Conservation (phyloP, 805 yeast species). For the Maudiozyma bulderi region DNA sequence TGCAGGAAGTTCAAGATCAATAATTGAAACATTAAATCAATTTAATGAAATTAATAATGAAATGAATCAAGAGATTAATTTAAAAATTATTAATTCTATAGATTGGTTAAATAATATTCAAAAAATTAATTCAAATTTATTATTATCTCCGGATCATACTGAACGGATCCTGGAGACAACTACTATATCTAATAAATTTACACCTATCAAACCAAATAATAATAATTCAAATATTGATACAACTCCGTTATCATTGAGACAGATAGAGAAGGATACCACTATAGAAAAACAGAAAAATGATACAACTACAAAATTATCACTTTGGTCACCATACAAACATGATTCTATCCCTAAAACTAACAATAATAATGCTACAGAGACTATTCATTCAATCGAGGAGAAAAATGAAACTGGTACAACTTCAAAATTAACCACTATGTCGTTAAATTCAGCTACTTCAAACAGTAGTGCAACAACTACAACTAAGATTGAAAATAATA, state of each 20-base stretch:
- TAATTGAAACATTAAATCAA: slow-evolving; percentile 23
- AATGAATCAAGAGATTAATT: slow-evolving; percentile 15
- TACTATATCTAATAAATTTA: background rate
- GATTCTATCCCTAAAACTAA: slow-evolving; percentile 10
- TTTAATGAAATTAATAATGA: slow-evolving; percentile 18
- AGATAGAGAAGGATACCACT: background rate
- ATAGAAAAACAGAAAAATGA: background rate
- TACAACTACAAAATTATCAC: slow-evolving; percentile 6
- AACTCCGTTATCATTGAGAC: slow-evolving; percentile 12
- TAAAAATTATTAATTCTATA: slow-evolving; percentile 10
- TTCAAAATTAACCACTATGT: background rate
- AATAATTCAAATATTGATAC: slow-evolving; percentile 6
- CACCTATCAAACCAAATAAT: slow-evolving; percentile 1
- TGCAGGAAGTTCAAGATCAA: slow-evolving; percentile 26
- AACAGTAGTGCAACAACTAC: background rate
- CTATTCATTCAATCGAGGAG: background rate
- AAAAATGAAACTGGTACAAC: background rate
- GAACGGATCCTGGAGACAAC: background rate
- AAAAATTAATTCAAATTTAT: background rate
- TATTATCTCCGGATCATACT: background rate
- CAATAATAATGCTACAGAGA: background rate
- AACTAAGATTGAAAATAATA: background rate
- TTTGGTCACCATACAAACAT: slow-evolving; percentile 25
- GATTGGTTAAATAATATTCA: slow-evolving; percentile 13
- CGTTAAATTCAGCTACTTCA: background rate